Conservation (phyloP, 2,329 filamentous ascomycete species). For the Endoconidiophora laricicola region DNA sequence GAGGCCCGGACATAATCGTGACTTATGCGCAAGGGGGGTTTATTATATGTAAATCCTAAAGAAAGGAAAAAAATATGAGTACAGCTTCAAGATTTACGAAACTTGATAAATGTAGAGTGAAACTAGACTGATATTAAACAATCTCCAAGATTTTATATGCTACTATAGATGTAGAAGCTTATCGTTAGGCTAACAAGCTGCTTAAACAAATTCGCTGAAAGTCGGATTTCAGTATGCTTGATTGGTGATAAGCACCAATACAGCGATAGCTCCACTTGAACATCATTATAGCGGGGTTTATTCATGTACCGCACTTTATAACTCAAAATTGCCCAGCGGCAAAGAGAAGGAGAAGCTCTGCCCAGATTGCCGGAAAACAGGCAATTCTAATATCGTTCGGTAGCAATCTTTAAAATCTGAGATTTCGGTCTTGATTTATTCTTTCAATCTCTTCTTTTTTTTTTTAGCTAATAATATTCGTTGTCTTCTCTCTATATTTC, state of each 20-base stretch:
- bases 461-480: background rate
- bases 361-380: constrained; percentile 1
- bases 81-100: too few species aligned
- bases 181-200: background rate
- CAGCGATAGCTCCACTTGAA: background rate
- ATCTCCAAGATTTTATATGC: too few species aligned
- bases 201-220: background rate
- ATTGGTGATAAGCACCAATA: too few species aligned
- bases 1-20: background rate
- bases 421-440: constrained; percentile 8
- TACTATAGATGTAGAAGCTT: too few species aligned
- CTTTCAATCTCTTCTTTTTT: constrained; percentile 5
- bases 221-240: background rate
- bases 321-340: background rate
- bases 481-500: background rate
- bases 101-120: too few species aligned
- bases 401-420: background rate
- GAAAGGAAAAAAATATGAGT: too few species aligned
- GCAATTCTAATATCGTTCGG: background rate
- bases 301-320: too few species aligned
- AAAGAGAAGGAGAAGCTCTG: background rate
- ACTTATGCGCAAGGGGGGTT: too few species aligned
- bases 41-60: too few species aligned
- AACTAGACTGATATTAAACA: too few species aligned
- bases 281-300: background rate